A percentile compares a stretch with the other conserved stretches of the same genome.
These are phyloP conservation scores for Pseudocercospora macadamiae DNA, from an alignment of 2,329 filamentous ascomycete species.

Conservation along the genomic window DNA sequence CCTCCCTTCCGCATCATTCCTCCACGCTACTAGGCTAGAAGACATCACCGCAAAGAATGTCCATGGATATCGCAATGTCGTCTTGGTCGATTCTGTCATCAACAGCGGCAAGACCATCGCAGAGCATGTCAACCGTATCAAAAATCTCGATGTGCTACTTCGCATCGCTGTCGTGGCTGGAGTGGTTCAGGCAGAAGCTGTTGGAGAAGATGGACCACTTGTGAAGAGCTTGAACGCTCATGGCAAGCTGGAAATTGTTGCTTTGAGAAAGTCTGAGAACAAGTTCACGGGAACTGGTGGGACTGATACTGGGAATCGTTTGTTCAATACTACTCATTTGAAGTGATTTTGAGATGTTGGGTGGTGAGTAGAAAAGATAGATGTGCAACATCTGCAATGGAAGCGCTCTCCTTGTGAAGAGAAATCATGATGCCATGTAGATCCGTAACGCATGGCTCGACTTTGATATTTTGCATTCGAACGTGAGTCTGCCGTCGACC, in stretches of 20 bases:
- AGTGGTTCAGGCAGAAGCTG: constrained; percentile 53
- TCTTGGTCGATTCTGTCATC: constrained; percentile 65
- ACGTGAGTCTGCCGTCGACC: too few species aligned
- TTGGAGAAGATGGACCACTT: constrained; percentile 27
- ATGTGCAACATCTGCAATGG: too few species aligned
- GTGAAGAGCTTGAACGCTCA: constrained; percentile 26
- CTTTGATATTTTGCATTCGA: too few species aligned
- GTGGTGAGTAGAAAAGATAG: too few species aligned
- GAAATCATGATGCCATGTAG: too few species aligned
- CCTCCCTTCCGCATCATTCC: constrained; percentile 56
- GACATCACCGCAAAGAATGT: constrained; percentile 53
- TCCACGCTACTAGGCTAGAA: constrained; percentile 48
- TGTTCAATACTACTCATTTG: constrained; percentile 62
- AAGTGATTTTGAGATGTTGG: too few species aligned
- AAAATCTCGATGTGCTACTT: constrained; percentile 42
- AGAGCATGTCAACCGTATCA: constrained; percentile 55
- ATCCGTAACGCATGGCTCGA: too few species aligned
- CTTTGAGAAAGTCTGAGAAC: constrained; percentile 60
- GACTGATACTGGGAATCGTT: constrained; percentile 62
- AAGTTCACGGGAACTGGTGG: constrained; percentile 56
- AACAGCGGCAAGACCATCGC: constrained; percentile 58
- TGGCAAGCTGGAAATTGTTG: constrained; percentile 48
- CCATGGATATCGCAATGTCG: constrained; percentile 42
- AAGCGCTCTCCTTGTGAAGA: too few species aligned
- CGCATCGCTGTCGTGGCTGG: constrained; percentile 60